Evolutionary conservation across 495 filamentous ascomycete genomes (phyloP).

Genomic region (Trichodelitschia bisporula): DNA sequence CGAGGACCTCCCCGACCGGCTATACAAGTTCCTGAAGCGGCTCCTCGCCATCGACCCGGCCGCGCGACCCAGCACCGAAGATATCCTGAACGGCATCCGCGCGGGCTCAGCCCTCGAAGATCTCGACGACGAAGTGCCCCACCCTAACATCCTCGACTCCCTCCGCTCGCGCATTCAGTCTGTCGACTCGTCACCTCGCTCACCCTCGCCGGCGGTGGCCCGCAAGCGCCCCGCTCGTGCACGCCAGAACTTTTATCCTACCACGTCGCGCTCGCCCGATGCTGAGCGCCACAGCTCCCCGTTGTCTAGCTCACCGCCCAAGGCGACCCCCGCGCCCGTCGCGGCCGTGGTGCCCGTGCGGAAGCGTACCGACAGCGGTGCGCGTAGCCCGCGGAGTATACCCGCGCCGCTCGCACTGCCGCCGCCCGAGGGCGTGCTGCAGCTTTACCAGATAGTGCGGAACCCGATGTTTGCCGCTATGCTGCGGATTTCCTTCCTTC

Average conservation of each 20-base stretch:
- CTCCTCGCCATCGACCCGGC: conserved; percentile 56
- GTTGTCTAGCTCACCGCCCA: background rate
- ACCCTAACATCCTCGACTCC: conserved; percentile 26
- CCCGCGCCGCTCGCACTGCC: background rate
- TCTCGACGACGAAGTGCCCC: conserved; percentile 10
- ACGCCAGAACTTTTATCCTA: background rate
- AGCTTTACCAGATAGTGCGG: background rate
- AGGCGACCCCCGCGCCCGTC: background rate
- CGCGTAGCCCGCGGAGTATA: background rate
- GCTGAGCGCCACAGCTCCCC: too few species aligned
- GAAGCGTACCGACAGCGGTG: background rate
- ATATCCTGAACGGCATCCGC: conserved; percentile 63
- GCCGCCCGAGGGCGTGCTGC: background rate
- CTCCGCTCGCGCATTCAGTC: conserved; percentile 30
- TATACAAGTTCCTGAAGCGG: conserved; percentile 63
- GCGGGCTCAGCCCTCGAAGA: conserved; percentile 39
- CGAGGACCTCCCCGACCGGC: conserved; percentile 60
- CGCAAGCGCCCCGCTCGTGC: background rate
- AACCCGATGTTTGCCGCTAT: background rate
- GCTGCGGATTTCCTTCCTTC: conserved; percentile 10
- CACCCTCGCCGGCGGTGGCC: background rate
- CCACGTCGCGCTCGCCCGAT: too few species aligned
- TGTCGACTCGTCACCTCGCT: conserved; percentile 23
- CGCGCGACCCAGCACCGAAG: conserved; percentile 60
- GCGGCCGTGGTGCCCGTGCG: background rate